Conservation (phyloP, 75 land plant genomes). For the Pseudotsuga menziesii region DNA sequence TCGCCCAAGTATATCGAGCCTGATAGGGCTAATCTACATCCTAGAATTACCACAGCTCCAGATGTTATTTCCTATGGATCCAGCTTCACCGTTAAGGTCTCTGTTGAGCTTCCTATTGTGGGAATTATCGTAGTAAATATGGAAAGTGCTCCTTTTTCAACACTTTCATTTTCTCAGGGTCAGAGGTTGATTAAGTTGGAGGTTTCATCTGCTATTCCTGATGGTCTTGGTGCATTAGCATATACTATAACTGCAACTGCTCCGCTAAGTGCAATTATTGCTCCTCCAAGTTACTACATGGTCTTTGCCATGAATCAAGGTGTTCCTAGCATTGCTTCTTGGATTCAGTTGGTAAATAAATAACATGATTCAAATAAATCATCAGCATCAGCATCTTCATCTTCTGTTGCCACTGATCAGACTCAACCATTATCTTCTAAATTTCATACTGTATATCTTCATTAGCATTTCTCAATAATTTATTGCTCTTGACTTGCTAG, state of each 20-base stretch:
- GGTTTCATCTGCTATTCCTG: constrained; percentile 25
- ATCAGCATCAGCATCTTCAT: background rate
- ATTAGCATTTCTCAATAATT: constrained; percentile 2
- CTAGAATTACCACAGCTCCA: constrained; percentile 32
- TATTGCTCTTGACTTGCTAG: background rate
- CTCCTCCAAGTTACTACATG: constrained; percentile 92
- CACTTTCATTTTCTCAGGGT: constrained; percentile 75
- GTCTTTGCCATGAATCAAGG: constrained; percentile 72
- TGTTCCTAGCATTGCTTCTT: constrained; percentile 72
- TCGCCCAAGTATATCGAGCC: constrained; percentile 72
- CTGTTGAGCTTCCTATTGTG: constrained; percentile 44
- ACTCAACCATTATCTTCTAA: background rate
- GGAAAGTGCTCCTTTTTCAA: constrained; percentile 67
- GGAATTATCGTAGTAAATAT: constrained; percentile 62
- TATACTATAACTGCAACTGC: constrained; percentile 42
- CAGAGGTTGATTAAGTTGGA: constrained; percentile 60
- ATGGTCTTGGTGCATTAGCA: constrained; percentile 18
- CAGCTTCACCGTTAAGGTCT: constrained; percentile 34
- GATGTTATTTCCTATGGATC: constrained; percentile 47
- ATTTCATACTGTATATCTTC: too few relatives aligned
- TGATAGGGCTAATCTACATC: constrained; percentile 45
- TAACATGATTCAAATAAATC: background rate
- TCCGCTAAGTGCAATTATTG: constrained; percentile 47
- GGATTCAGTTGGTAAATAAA: constrained; percentile 31
- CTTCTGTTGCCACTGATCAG: background rate